Conservation (phyloP, 306 rosid genomes). For the Ammopiptanthus mongolicus region DNA sequence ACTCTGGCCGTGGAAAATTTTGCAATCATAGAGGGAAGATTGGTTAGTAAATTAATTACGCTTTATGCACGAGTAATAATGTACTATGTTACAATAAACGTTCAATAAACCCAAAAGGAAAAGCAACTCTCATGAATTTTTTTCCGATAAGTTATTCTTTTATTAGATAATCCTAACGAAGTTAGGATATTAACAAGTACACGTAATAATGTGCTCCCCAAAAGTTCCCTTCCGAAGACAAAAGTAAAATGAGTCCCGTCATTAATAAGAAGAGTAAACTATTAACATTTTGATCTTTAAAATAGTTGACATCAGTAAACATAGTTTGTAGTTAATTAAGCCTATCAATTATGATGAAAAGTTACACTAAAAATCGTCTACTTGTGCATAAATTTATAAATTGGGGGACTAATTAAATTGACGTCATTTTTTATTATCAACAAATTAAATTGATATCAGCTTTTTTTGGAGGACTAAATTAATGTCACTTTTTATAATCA, state of each 20-base stretch:
- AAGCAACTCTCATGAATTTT: not conserved
- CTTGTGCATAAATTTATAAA: no score
- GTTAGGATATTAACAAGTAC: no score
- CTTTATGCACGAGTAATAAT: not conserved
- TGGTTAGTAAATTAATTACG: conserved; percentile 15
- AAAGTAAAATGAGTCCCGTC: not conserved
- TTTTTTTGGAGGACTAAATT: no score
- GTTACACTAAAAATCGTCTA: no score
- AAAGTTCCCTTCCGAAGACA: no score
- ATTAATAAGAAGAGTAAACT: not conserved
- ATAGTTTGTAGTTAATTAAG: not conserved
- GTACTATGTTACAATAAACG: not conserved
- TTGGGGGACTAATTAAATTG: not conserved
- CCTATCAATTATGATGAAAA: not conserved
- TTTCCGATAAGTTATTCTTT: no score
- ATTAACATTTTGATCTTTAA: not conserved
- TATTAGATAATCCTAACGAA: no score
- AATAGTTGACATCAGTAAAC: not conserved
- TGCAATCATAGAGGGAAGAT: not conserved
- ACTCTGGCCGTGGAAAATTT: conserved; percentile 45
- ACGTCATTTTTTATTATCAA: no score
- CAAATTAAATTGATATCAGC: not conserved
- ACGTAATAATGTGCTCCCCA: no score
- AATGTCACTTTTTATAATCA: not conserved
- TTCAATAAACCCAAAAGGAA: not conserved